Evolutionary conservation across 1,139 yeast species (phyloP), one percentile per base, ranked within the genome.

Genomic region (Hanseniaspora sp.): DNA sequence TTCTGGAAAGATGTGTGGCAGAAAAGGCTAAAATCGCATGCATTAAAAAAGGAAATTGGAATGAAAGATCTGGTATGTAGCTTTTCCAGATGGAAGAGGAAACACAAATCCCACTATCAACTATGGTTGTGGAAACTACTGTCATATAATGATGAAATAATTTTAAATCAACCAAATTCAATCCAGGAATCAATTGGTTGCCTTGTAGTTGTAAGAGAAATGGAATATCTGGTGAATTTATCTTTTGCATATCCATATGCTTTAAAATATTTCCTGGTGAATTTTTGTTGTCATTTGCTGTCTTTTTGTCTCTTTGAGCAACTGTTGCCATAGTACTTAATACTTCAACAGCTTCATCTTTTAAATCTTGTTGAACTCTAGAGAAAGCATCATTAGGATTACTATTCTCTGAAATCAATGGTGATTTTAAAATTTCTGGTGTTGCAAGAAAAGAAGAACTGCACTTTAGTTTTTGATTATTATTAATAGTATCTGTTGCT

Each of bases 71-170:
- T 1, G 96, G 96, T 17, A 90, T 86, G 61, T 86, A 95, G 53
- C 78, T 79, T 55, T 82, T 79, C 97, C 97, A 90, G 39, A 90
- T 84, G 60, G 83, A 79, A 37, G 86, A 81, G 18, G 94, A 83
- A 39, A 88, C 86, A 34, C 54, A 51, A 3, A 51, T 54, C 1
- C 96, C 96, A 0, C 96, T 95, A 1, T 84, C 86, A 0, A 95
- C 85, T 51, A 90, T 86, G 1, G 96, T 86, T 48, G 81, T 80
- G 68, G 95, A 84, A 1, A 88, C 96, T 44, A 78, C 81, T 0
- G 87, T 79, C 3, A 92, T 83, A 67, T 88, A 90, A 67, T 90
- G 95, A 66, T 86, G 85, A 79, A 90, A 85, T 48, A 90, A 71
- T 60, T 84, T 75, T 57, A 90, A 71, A 65, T 90, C 96, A 40